A percentile compares a stretch with the other conserved stretches of the same genome.
These are phyloP conservation scores for Hydrangea macrophylla DNA, from an alignment of 148 eudicot species.

Conservation along the genomic window DNA sequence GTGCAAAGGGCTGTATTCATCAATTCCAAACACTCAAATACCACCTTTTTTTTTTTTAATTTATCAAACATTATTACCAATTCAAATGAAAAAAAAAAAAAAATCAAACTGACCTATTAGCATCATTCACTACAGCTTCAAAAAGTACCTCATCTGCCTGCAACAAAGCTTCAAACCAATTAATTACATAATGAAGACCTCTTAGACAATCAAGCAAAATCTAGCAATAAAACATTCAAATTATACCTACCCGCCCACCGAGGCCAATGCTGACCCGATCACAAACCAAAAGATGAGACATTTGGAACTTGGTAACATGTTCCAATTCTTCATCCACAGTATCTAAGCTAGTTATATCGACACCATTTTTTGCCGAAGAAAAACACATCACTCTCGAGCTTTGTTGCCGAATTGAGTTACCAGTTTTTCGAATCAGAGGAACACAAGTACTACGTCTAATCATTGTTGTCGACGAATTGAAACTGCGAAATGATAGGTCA, in stretches of 20 bases:
- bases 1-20: constrained; percentile 63
- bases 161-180: constrained; percentile 11
- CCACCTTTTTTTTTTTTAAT: not conserved
- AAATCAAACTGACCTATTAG: constrained; percentile 51
- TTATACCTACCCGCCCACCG: constrained; percentile 62
- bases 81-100: not conserved
- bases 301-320: constrained; percentile 66
- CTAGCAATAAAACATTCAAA: constrained; percentile 2
- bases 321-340: constrained; percentile 61
- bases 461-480: constrained; percentile 40
- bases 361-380: constrained; percentile 32
- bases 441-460: constrained; percentile 22
- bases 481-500: constrained; percentile 33
- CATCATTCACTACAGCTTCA: constrained; percentile 82
- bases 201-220: constrained; percentile 3
- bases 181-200: not conserved
- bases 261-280: constrained; percentile 89
- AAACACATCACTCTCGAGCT: constrained; percentile 35
- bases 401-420: constrained; percentile 13
- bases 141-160: constrained; percentile 89
- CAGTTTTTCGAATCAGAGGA: constrained; percentile 11
- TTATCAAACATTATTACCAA: constrained; percentile 20
- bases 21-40: constrained; percentile 1
- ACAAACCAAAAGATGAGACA: constrained; percentile 67
- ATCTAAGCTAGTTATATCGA: constrained; percentile 24